phyloP scores from a whole-genome alignment of 176 grass and related monocot genomes.

The Hordeum marinum region DNA sequence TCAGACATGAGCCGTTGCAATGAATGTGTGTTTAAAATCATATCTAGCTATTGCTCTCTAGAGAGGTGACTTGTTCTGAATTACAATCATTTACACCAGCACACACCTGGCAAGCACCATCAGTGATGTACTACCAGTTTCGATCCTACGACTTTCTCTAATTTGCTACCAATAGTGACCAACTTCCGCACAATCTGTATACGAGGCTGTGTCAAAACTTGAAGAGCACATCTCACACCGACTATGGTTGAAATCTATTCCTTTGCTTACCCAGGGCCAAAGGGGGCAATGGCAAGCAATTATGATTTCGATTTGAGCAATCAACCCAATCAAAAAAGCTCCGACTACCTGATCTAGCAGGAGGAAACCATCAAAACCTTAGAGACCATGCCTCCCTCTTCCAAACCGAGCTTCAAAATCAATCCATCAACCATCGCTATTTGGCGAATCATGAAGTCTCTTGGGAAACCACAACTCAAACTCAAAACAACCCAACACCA shows the following conservation, averaged over 20 bases:
- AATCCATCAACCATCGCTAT: background rate
- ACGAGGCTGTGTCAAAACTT: background rate
- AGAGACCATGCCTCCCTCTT: background rate
- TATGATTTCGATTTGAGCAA: background rate
- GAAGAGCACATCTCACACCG: background rate
- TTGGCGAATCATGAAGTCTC: background rate
- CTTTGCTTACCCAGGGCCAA: background rate
- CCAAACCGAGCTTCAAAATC: background rate
- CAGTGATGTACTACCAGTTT: background rate
- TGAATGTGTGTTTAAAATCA: background rate
- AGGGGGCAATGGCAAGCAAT: background rate
- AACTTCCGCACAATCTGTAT: background rate
- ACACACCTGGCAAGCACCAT: background rate
- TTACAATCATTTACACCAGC: background rate
- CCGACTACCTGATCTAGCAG: background rate
- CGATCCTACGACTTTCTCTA: background rate
- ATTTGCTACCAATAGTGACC: background rate
- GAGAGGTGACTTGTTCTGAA: background rate
- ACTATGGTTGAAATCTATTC: background rate
- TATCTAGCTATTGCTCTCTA: too few relatives aligned
- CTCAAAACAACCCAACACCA: background rate
- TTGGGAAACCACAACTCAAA: background rate
- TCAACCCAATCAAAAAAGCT: background rate
- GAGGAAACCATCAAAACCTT: background rate
- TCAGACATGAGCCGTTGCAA: background rate